These are phyloP conservation scores for Rhododendron kiyosumense DNA, from an alignment of 148 eudicot genomes.

Conservation along the genomic window DNA sequence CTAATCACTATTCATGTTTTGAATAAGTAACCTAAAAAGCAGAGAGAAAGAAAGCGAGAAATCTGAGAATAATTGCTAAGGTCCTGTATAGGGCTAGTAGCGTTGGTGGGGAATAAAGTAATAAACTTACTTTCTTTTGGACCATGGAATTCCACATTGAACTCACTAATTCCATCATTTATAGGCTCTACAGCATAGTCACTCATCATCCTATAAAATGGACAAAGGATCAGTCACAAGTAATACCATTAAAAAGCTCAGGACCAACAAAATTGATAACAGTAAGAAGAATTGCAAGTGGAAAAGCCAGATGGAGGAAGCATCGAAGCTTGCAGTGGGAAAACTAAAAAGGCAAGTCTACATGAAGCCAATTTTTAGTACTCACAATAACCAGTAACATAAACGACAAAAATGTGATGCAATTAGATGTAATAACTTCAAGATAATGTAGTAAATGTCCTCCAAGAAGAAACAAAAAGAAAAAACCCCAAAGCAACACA, in stretches of 20 bases:
- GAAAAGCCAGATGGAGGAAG: conserved; percentile 3
- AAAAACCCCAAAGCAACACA: not conserved
- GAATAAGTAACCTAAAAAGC: not conserved
- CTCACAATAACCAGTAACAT: not conserved
- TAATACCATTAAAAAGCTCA: conserved; percentile 1
- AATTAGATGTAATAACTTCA: not conserved
- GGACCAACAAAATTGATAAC: not conserved
- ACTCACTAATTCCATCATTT: conserved; percentile 67
- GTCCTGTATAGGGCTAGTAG: conserved; percentile 2
- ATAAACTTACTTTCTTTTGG: conserved; percentile 67
- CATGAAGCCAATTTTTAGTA: not conserved
- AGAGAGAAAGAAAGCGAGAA: not conserved
- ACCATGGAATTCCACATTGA: conserved; percentile 79
- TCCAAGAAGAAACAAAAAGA: not conserved
- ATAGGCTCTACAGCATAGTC: conserved; percentile 72
- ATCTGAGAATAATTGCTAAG: not conserved
- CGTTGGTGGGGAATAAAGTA: not conserved
- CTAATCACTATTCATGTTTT: not conserved
- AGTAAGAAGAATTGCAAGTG: not conserved
- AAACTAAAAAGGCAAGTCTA: not conserved
- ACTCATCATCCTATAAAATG: conserved; percentile 71
- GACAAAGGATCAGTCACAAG: conserved; percentile 1
- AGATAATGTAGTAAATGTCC: not conserved
- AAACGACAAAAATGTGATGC: not conserved
- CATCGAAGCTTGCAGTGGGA: not conserved